Evolutionary conservation across 192 early-diverging fungal species (phyloP), one percentile per base, ranked within the genome.

Genomic region (Backusella circina): DNA sequence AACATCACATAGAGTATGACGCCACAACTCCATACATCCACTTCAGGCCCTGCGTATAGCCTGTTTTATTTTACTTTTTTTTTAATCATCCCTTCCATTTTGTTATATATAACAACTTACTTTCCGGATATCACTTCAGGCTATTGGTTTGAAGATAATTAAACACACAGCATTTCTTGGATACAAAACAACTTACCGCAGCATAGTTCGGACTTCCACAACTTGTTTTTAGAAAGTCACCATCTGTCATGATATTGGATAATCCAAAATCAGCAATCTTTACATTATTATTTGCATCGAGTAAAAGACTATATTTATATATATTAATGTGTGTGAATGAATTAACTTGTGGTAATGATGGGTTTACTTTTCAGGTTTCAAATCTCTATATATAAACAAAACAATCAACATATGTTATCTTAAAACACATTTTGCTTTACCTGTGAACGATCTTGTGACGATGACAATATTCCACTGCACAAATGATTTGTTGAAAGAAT

Each of bases 251-350:
- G 44, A 93, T 92, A 77, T 95, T 96, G 5, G 98, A 97, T 77
- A 99, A 88, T 5, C 98, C 98, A 83, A 99, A 99, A 83, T 99
- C 98, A 0, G 97, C 97, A 65, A 99, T 94, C 79, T 99, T 99
- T 44, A 99, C 93, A 80, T 96, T 97, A 79, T 90, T 86, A 73
- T 95, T 91, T 10, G 91, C 89, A 83, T 98, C 96, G 51, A 99
- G 86, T 57, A 99, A 87, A 26, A 99, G 85, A 79, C 88, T 88
- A 75, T 6, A 44, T n/a, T n/a, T n/a, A n/a, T n/a, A n/a, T n/a
- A n/a, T n/a, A n/a, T 50, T 68, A 12, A 15, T 33, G n/a, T 65
- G 54, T 30, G 5, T 44, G 41, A 8, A 18, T 9, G 28, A 15
- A 65, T 57, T 16, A 15, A 0, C 13, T 41, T 41, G 39, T 16